Conservation (phyloP, 2,329 filamentous ascomycete genomes). For the Penicillium sp. region DNA sequence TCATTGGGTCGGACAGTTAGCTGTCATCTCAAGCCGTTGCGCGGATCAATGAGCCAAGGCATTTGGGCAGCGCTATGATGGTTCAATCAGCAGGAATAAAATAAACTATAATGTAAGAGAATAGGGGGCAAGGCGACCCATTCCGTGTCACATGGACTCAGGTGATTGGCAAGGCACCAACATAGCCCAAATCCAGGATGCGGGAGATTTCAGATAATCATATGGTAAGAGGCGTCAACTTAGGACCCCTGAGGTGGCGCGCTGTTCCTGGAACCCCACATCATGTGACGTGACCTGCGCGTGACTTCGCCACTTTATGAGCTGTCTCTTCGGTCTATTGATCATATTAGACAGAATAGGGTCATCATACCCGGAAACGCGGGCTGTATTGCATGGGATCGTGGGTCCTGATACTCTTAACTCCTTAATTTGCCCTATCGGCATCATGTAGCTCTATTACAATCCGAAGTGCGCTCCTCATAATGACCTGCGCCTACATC, state of each 20-base stretch:
- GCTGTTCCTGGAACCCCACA: constrained; percentile 6
- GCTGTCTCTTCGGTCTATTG: neutral
- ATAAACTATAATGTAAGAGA: neutral
- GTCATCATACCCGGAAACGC: neutral
- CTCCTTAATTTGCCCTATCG: neutral
- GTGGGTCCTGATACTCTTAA: neutral
- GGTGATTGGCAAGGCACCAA: neutral
- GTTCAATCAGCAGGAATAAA: neutral
- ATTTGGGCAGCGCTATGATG: neutral
- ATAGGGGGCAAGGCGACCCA: neutral
- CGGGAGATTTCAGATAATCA: neutral
- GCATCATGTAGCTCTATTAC: neutral
- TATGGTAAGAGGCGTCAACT: neutral
- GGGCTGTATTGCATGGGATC: neutral
- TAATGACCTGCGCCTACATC: constrained; percentile 1
- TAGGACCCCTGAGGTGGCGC: constrained; percentile 11
- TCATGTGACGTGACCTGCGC: constrained; percentile 11
- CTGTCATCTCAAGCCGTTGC: constrained; percentile 11
- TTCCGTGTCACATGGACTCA: constrained; percentile 10
- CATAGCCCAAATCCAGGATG: neutral
- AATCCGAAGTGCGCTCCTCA: constrained; percentile 10
- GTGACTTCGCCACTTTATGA: constrained; percentile 13
- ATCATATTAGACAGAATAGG: neutral
- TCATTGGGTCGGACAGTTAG: constrained; percentile 14
- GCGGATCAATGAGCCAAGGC: neutral